Evolutionary conservation across 1,284 basidiomycete species (phyloP), one percentile per base, ranked within the genome.

Genomic region (Flammula alnicola): DNA sequence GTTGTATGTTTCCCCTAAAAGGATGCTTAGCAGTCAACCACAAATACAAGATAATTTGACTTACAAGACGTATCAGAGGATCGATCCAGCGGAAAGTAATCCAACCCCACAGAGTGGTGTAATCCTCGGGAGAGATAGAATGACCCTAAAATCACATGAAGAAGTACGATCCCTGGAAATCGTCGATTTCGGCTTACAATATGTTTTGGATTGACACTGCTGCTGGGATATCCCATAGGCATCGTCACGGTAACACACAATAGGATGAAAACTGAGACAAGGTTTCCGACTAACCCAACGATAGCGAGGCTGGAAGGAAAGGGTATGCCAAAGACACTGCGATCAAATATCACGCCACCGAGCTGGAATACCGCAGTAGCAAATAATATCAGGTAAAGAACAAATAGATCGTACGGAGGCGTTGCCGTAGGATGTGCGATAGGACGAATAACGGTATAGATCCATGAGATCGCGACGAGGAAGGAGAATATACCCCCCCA

Each of bases 81-180:
- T 79, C 76, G 37, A 94, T 75, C 93, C 92, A 95, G 22, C 63
- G 70, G 69, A 94, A 95, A 0, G 86, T 84, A n/a, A 88, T 69
- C 88, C 91, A 93, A 4, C 81, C 77, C 70, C 79, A 85, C 0
- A 95, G 73, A 0, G 83, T 78, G 4, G 88, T 87, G 55, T 86
- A 84, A 62, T 94, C 91, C 64, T 95, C 93, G 0, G 82, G 82
- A 0, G 79, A 74, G 32, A 85, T 61, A 14, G 76, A 65, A 46
- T 68, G 60, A 7, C 81, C 82, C 83, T 85, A 25, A 7, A n/a
- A 19, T 30, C 30, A 51, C 31, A 29, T 47, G 39, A 16, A 14
- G 17, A 35, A 6, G 29, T 14, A 29, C 2, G 7, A 49, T 10
- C 29, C 11, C 19, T 5, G 11, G 37, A 5, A 35, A 25, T 9